Evolutionary conservation across 169 alveolate species (phyloP), one percentile per base, ranked within the genome.

Genomic region (Plasmodium yoelii): DNA sequence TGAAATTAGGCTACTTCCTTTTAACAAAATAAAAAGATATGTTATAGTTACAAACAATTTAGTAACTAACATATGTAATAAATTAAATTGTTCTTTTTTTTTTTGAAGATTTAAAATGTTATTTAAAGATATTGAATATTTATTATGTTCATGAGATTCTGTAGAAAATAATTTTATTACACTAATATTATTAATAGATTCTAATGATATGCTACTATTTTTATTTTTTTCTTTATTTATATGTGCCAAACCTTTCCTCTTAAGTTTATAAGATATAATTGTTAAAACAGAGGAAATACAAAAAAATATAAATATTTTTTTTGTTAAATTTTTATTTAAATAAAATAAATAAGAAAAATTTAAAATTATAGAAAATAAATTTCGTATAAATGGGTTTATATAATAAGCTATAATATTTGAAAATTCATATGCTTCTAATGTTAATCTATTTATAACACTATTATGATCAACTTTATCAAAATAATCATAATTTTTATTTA

Each of bases 11-110:
- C 2, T 3, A 49, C 47, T 53, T 12, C 88, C 88, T 28, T 63
- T 60, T 8, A 63, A 9, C 10, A 75, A 19, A 24, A 75, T 75
- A 19, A 75, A 55, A 15, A 75, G 12, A 75, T 75, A 75, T 5
- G 88, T 75, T 13, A 46, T 55, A 15, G 60, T 61, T 7, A 75
- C 75, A 61, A 75, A 75, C 4, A 75, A 26, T 19, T 75, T 75
- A 57, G 28, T 75, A 6, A 75, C 15, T 56, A 75, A 42, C 88
- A 75, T 75, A 68, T 75, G 75, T 10, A 75, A 2, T 6, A 75
- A 68, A 39, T 75, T 75, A 75, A 75, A 75, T 47, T 42, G 88
- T 18, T 75, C 88, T 24, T 75, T 75, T n/a, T 63, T 75, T 6
- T 15, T 75, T 51, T 75, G 75, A 8, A 63, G 44, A n/a, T 42